phyloP scores from a whole-genome alignment of 495 filamentous ascomycete genomes.

The Pyrenula massariospora region DNA sequence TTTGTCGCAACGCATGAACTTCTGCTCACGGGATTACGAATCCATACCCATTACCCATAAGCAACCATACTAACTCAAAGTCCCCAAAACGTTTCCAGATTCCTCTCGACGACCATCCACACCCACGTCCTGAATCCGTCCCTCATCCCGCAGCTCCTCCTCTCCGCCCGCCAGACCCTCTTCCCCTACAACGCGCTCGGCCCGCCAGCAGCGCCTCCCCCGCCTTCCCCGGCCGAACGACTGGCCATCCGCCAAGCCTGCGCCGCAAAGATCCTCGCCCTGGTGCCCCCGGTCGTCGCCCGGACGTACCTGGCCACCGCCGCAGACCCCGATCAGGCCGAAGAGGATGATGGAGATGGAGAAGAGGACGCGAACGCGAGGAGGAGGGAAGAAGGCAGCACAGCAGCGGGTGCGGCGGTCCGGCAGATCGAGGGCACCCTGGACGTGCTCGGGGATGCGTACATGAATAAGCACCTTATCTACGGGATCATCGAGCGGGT shows the following conservation, averaged over 20 bases:
- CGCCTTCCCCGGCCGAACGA: conserved; percentile 27
- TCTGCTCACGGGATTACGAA: no score
- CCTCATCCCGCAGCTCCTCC: conserved; percentile 62
- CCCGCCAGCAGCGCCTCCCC: conserved; percentile 16
- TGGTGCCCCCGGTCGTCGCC: conserved; percentile 29
- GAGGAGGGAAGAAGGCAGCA: conserved; percentile 11
- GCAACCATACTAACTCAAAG: background rate
- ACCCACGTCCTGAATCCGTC: conserved; percentile 52
- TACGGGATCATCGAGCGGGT: conserved; percentile 69
- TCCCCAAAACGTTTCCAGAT: no score
- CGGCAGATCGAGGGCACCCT: conserved; percentile 45
- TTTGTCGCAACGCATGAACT: no score
- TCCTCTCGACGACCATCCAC: conserved; percentile 60
- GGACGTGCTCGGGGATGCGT: conserved; percentile 65
- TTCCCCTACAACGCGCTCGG: conserved; percentile 64
- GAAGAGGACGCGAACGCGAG: conserved; percentile 16
- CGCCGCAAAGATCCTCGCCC: conserved; percentile 36
- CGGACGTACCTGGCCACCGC: conserved; percentile 25
- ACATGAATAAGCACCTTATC: conserved; percentile 82
- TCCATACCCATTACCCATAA: no score
- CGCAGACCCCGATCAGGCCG: conserved; percentile 11
- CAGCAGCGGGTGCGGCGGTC: conserved; percentile 23
- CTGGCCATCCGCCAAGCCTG: conserved; percentile 43
- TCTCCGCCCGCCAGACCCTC: conserved; percentile 55
- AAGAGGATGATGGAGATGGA: conserved; percentile 13